phyloP scores from a whole-genome alignment of 306 rosid genomes.

The Acacia crassicarpa region DNA sequence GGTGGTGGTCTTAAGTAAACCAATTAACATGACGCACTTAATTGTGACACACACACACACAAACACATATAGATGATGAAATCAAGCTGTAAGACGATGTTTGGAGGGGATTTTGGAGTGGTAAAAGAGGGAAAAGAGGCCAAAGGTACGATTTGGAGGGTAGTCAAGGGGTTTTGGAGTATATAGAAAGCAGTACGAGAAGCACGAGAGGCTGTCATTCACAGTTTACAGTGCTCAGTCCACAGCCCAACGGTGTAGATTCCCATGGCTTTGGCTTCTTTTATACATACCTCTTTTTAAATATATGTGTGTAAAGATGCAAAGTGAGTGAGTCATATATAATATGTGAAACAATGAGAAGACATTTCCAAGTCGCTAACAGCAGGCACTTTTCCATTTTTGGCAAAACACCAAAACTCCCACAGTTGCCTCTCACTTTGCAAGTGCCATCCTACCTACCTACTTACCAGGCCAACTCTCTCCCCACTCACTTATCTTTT shows the following conservation, averaged over 20 bases:
- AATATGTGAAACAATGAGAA: neutral
- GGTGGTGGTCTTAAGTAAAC: neutral
- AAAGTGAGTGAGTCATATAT: neutral
- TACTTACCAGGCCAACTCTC: neutral
- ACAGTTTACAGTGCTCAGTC: conserved; percentile 30
- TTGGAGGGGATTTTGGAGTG: neutral
- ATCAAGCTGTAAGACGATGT: no score
- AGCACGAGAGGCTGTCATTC: conserved; percentile 38
- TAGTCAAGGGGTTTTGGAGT: conserved; percentile 7
- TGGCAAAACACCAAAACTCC: conserved; percentile 25
- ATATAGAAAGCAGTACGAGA: conserved; percentile 13
- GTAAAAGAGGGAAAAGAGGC: neutral
- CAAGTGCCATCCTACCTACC: conserved; percentile 22
- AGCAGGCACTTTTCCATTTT: conserved; percentile 30
- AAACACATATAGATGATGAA: neutral
- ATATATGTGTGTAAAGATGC: neutral
- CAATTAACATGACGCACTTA: neutral
- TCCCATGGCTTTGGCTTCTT: conserved; percentile 21
- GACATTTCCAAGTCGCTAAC: conserved; percentile 20
- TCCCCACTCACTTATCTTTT: neutral
- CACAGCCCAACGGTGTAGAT: conserved; percentile 39
- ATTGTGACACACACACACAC: no score
- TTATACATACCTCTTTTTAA: neutral
- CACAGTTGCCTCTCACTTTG: neutral
- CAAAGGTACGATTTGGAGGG: conserved; percentile 22